Evolutionary conservation across 805 yeast genomes (phyloP), one percentile per base, ranked within the genome.

Genomic region (Teunomyces barrocoloradensis): DNA sequence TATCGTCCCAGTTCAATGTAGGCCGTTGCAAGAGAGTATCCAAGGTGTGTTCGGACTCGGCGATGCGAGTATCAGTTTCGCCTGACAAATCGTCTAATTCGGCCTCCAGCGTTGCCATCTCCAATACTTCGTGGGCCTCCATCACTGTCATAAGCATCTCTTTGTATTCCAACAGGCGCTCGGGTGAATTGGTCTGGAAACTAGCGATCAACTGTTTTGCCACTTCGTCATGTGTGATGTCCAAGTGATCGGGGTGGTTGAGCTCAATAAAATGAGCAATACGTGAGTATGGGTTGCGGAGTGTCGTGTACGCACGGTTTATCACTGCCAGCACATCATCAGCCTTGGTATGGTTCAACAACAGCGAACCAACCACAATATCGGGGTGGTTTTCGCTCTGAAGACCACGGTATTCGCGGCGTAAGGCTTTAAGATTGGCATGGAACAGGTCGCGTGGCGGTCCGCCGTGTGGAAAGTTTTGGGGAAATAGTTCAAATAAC

Each of bases 311-410:
- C 0, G 96, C 98, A 42, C 76, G 79, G 59, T 92, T 90, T 29
- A 94, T 68, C 17, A 77, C 58, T 3, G 70, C 53, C 40, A 37
- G 40, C 3, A 9, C 40, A 20, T 12, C 29, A 17, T 13, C 40
- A 5, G 13, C 40, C 9, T 21, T 23, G 15, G 40, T 12, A 7
- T 12, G 28, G 1, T 90, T 76, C 4, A 86, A 75, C 3, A 60
- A 55, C 7, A 65, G 64, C n/a, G 44, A 39, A 7, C 30, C 50
- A 23, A 34, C 37, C 9, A 49, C 42, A 50, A 74, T 72, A 68
- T 92, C 99, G 0, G 99, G 99, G 61, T 92, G 99, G 42, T 79
- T 75, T 49, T 76, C 73, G 32, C 86, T 79, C 64, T 92, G 98
- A 27, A 90, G 69, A 6, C 59, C 53, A 34, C 96, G 69, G 63